Evolutionary conservation across 495 filamentous ascomycete species (phyloP).

Genomic region (Aspergillus carlsbadensis): DNA sequence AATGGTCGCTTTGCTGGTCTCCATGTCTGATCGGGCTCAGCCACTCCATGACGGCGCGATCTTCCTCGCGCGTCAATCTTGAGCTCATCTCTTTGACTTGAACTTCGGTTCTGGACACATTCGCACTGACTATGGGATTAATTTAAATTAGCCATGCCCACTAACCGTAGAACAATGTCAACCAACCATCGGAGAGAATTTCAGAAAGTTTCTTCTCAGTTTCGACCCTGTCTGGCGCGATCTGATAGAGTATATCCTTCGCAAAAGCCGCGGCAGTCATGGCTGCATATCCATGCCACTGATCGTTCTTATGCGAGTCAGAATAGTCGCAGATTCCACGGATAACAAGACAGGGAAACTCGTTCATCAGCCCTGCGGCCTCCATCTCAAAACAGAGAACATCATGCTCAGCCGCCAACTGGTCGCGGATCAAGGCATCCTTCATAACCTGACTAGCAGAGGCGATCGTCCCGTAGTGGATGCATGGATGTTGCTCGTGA

Average conservation of each 20-base stretch:
- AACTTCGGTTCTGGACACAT: too few species aligned
- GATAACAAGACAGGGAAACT: conserved; percentile 19
- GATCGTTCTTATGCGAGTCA: conserved; percentile 21
- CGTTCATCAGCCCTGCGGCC: neutral
- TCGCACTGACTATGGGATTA: too few species aligned
- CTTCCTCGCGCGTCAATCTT: too few species aligned
- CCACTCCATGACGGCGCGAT: too few species aligned
- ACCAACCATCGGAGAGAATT: too few species aligned
- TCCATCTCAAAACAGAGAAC: neutral
- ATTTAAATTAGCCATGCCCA: too few species aligned
- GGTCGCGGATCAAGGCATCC: neutral
- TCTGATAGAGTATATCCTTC: conserved; percentile 11
- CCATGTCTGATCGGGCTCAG: conserved; percentile 11
- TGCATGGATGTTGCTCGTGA: neutral
- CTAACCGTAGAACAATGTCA: too few species aligned
- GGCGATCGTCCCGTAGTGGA: conserved; percentile 22
- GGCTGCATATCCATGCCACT: conserved; percentile 13
- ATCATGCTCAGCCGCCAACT: too few species aligned
- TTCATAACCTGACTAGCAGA: conserved; percentile 21
- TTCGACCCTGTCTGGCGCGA: too few species aligned
- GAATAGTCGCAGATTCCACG: conserved; percentile 28
- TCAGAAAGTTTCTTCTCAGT: too few species aligned
- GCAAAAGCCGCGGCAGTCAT: conserved; percentile 22
- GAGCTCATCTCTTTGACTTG: too few species aligned
- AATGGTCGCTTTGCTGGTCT: conserved; percentile 12